A percentile compares a stretch with the other conserved stretches of the same genome.
phyloP scores from a whole-genome alignment of 2,329 filamentous ascomycete species.

The Xylariaceae sp. region DNA sequence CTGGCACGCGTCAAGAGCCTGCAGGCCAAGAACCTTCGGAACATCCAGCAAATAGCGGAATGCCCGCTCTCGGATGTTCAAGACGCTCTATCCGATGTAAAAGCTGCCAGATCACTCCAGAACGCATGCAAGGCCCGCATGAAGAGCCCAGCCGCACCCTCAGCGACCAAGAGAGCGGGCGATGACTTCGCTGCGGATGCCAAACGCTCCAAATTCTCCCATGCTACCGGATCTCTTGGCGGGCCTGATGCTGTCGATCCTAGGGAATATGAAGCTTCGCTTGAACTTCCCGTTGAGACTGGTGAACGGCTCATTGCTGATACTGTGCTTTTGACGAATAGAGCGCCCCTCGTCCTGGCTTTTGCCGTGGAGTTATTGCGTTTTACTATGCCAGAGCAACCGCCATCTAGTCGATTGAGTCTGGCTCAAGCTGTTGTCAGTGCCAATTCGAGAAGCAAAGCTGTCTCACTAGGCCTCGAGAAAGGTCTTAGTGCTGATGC shows the following conservation, averaged over 20 bases:
- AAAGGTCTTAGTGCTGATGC: slow-evolving; percentile 60
- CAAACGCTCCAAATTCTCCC: slow-evolving; percentile 33
- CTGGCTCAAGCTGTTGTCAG: slow-evolving; percentile 80
- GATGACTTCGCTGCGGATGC: slow-evolving; percentile 23
- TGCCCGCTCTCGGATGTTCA: slow-evolving; percentile 42
- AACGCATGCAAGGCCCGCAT: slow-evolving; percentile 50
- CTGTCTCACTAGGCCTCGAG: slow-evolving; percentile 67
- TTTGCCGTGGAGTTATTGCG: slow-evolving; percentile 43
- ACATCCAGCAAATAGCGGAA: slow-evolving; percentile 52
- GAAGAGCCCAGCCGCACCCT: slow-evolving; percentile 34
- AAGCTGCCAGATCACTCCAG: slow-evolving; percentile 47
- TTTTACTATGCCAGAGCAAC: slow-evolving; percentile 81
- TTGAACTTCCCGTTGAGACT: slow-evolving; percentile 52
- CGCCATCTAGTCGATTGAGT: slow-evolving; percentile 75
- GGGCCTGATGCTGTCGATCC: slow-evolving; percentile 39
- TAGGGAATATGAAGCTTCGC: slow-evolving; percentile 56
- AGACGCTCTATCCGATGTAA: slow-evolving; percentile 43
- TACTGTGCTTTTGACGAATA: slow-evolving; percentile 64
- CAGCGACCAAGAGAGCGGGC: slow-evolving; percentile 32
- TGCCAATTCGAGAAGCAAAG: slow-evolving; percentile 72
- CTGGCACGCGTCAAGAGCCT: slow-evolving; percentile 55
- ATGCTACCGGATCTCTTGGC: slow-evolving; percentile 26
- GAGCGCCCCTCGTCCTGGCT: slow-evolving; percentile 75
- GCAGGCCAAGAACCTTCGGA: slow-evolving; percentile 49
- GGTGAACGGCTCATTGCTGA: slow-evolving; percentile 56